Percentiles rank a stretch among this genome's conserved stretches.
These are phyloP conservation scores for Starmerella apicola DNA, from an alignment of 805 yeast species.

Conservation along the genomic window DNA sequence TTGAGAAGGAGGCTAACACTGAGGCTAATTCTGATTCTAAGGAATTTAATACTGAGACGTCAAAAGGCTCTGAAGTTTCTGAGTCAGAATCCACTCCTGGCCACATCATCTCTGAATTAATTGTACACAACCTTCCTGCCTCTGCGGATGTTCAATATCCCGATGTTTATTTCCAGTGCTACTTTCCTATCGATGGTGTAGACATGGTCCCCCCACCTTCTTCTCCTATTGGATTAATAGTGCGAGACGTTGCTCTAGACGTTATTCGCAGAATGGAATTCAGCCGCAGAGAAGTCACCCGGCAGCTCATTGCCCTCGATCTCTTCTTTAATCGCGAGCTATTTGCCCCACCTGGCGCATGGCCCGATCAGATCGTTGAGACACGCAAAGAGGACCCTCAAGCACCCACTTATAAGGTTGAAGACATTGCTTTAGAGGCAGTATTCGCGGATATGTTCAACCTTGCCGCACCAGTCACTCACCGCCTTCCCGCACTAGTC, in stretches of 20 bases:
- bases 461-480: conserved; percentile 42
- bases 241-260: conserved; percentile 67
- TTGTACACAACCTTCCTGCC: conserved; percentile 21
- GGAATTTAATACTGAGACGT: no score
- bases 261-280: conserved; percentile 69
- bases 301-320: conserved; percentile 66
- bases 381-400: conserved; percentile 30
- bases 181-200: conserved; percentile 32
- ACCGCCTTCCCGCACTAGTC: conserved; percentile 41
- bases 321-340: conserved; percentile 51
- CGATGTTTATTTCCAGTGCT: conserved; percentile 10
- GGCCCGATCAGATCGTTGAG: conserved; percentile 39
- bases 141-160: conserved; percentile 5
- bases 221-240: conserved; percentile 44
- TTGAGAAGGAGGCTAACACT: no score
- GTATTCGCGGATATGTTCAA: conserved; percentile 65
- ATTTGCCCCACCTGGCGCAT: conserved; percentile 64
- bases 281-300: conserved; percentile 76
- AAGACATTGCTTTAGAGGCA: conserved; percentile 77
- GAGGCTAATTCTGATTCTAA: no score
- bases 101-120: conserved; percentile 27
- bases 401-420: conserved; percentile 73
- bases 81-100: not conserved
- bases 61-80: no score
- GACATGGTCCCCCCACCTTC: conserved; percentile 52